These are phyloP conservation scores for Vanderwaltozyma polyspora DNA, from an alignment of 805 yeast genomes.

Conservation along the genomic window DNA sequence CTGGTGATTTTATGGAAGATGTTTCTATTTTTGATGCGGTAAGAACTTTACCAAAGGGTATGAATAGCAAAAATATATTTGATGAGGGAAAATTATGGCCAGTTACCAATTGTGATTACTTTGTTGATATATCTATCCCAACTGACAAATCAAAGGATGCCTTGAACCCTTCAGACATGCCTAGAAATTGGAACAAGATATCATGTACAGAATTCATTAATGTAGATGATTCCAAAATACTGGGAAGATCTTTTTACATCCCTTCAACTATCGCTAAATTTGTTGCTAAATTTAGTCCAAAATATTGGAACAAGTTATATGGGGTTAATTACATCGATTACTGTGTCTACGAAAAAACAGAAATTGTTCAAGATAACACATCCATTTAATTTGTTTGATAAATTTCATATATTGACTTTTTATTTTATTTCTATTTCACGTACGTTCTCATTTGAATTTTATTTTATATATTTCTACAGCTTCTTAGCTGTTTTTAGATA, in stretches of 20 bases:
- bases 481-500: no score
- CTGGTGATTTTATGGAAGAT: conserved; percentile 67
- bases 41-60: conserved; percentile 43
- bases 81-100: conserved; percentile 46
- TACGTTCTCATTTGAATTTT: no score
- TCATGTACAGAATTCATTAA: conserved; percentile 42
- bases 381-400: no score
- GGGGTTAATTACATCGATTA: conserved; percentile 38
- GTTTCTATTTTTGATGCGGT: conserved; percentile 27
- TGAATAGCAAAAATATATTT: conserved; percentile 67
- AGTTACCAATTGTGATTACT: conserved; percentile 50
- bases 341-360: conserved; percentile 34
- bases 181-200: conserved; percentile 36
- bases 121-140: conserved; percentile 50
- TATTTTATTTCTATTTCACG: no score
- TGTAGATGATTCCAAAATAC: conserved; percentile 40
- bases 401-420: no score
- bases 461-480: no score
- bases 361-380: no score
- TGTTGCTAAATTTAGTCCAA: conserved; percentile 8
- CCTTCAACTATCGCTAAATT: conserved; percentile 32
- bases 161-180: conserved; percentile 14
- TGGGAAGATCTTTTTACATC: conserved; percentile 43
- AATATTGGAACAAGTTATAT: conserved; percentile 14
- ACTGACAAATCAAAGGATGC: conserved; percentile 38